A percentile compares a stretch with the other conserved stretches of the same genome.
These are phyloP conservation scores for Chondrostereum purpureum DNA, from an alignment of 1,284 basidiomycete species.

Conservation along the genomic window DNA sequence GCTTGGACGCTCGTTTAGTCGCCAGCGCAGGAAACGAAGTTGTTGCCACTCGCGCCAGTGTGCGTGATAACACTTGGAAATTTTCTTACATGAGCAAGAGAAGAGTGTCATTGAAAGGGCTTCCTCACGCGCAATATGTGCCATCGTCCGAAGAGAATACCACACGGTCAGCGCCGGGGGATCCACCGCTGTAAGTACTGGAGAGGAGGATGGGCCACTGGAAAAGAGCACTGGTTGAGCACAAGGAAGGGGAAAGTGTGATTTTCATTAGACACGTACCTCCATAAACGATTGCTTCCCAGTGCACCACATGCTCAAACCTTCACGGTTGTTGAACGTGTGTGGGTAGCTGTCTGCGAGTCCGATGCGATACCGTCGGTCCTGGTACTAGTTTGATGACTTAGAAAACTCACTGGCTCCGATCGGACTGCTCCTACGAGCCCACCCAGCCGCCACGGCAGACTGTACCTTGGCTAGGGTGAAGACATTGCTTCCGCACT, in stretches of 20 bases:
- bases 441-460: slow-evolving; percentile 3
- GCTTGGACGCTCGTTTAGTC: too few species aligned
- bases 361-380: not conserved
- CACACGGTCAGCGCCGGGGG: slow-evolving; percentile 21
- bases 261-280: too few species aligned
- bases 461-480: slow-evolving; percentile 9
- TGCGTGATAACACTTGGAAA: slow-evolving; percentile 3
- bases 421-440: slow-evolving; percentile 8
- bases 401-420: slow-evolving; percentile 9
- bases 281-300: slow-evolving; percentile 8
- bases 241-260: too few species aligned
- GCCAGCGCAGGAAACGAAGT: slow-evolving; percentile 7
- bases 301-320: slow-evolving; percentile 10
- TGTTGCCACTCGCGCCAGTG: slow-evolving; percentile 4
- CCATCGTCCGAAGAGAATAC: slow-evolving; percentile 19
- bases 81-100: not conserved
- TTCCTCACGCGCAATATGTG: slow-evolving; percentile 21
- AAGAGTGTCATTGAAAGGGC: not conserved
- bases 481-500: slow-evolving; percentile 10
- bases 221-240: not conserved
- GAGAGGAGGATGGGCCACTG: slow-evolving; percentile 18
- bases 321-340: slow-evolving; percentile 11
- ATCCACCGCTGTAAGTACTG: slow-evolving; percentile 17
- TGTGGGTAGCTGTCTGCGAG: slow-evolving; percentile 12
- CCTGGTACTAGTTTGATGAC: not conserved